phyloP scores from a whole-genome alignment of 495 filamentous ascomycete species.

The Penicillium flavigenum region DNA sequence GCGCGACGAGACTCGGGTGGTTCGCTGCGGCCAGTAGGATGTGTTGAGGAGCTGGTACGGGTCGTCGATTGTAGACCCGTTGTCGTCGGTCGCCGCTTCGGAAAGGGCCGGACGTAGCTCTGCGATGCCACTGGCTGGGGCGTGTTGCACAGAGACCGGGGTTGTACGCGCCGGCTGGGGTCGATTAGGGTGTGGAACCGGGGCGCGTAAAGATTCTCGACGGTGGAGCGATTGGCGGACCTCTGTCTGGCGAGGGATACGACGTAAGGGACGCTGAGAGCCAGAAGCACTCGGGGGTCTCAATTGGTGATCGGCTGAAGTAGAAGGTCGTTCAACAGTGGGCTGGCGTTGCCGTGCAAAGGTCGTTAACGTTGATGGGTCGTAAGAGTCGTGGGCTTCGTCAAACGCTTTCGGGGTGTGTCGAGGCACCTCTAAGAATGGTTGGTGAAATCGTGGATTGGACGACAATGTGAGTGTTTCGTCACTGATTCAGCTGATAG shows the following conservation, averaged over 20 bases:
- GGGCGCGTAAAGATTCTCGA: slow-evolving; percentile 38
- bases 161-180: slow-evolving; percentile 32
- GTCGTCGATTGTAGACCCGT: slow-evolving; percentile 42
- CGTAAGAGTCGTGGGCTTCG: slow-evolving; percentile 63
- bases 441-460: slow-evolving; percentile 21
- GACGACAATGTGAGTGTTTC: slow-evolving; percentile 38
- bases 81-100: slow-evolving; percentile 41
- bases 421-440: slow-evolving; percentile 45
- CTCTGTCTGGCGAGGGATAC: slow-evolving; percentile 40
- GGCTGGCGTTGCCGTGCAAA: slow-evolving; percentile 59
- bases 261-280: slow-evolving; percentile 51
- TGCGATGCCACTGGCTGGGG: slow-evolving; percentile 25
- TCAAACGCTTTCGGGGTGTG: slow-evolving; percentile 43
- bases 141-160: slow-evolving; percentile 28
- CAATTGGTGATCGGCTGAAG: slow-evolving; percentile 34
- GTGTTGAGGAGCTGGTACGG: slow-evolving; percentile 35
- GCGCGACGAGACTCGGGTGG: slow-evolving; percentile 58
- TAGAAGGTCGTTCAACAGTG: slow-evolving; percentile 36
- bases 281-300: slow-evolving; percentile 53
- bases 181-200: slow-evolving; percentile 22
- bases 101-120: slow-evolving; percentile 38
- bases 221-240: slow-evolving; percentile 35
- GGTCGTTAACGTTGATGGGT: slow-evolving; percentile 50
- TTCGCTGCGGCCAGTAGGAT: slow-evolving; percentile 54
- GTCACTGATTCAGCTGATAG: slow-evolving; percentile 13